Evolutionary conservation across 108 stramenopile species (phyloP).

Genomic region (Nitzschia sp.): DNA sequence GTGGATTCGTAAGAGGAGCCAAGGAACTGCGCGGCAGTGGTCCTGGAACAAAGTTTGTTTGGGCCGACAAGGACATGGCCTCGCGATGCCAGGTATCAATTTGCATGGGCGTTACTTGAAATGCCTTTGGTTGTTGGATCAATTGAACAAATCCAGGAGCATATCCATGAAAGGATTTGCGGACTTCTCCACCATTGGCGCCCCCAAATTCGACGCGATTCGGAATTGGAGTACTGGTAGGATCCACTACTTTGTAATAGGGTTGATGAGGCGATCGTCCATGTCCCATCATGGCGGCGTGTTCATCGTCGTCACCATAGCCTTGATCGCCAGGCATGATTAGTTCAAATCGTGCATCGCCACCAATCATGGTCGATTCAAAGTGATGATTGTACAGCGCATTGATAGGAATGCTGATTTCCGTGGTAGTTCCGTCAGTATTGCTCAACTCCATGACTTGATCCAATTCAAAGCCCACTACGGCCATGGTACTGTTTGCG

Average conservation of each 20-base stretch:
- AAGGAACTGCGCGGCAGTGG: slow-evolving; percentile 18
- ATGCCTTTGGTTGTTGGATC: slow-evolving; percentile 21
- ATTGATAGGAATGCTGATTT: slow-evolving; percentile 30
- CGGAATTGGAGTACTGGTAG: neutral
- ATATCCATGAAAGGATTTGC: slow-evolving; percentile 31
- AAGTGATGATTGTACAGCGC: slow-evolving; percentile 40
- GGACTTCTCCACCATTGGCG: slow-evolving; percentile 33
- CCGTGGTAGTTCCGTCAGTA: slow-evolving; percentile 3
- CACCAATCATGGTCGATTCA: neutral
- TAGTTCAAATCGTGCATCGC: slow-evolving; percentile 5
- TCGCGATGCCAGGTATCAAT: slow-evolving; percentile 43
- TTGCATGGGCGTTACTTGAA: slow-evolving; percentile 33
- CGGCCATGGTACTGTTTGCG: slow-evolving; percentile 24
- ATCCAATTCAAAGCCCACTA: slow-evolving; percentile 33
- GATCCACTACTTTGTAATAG: neutral
- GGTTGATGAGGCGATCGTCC: neutral
- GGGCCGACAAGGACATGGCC: neutral
- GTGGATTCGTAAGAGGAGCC: neutral
- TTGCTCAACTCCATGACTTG: slow-evolving; percentile 20
- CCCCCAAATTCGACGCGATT: slow-evolving; percentile 17
- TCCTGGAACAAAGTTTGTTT: slow-evolving; percentile 13
- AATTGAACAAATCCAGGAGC: slow-evolving; percentile 30
- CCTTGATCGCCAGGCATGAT: neutral
- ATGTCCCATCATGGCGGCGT: neutral
- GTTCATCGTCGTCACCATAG: neutral